Base-by-base conservation (phyloP, 805 yeast species). In the Hanseniaspora meyeri region DNA sequence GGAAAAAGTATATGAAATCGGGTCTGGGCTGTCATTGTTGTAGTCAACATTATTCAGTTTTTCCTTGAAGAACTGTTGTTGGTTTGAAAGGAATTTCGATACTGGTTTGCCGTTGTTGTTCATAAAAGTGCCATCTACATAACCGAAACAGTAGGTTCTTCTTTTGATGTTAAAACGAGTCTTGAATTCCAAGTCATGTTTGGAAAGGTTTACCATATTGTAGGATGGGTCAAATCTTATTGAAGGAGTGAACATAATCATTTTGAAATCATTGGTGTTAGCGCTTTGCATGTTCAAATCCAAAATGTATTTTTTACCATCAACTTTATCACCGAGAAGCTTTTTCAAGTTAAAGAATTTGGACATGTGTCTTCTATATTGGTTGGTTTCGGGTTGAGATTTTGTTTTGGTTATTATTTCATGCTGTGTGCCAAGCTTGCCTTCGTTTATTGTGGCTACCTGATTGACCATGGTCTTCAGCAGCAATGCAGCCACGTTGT, bases 401-500 rank as follows among this genome's bases (percentile, higher is more conserved):
- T n/a, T 45, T 8, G 24, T 31, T 45, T 20, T 29, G 8, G 16
- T 12, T 14, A 42, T 12, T 12, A 42, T 29, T 14, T 4, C n/a
- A 24, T 42, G 45, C 5, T 24, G 31, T 0, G 31, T 20, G 11
- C n/a, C 27, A 6, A 27, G 17, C 16, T 42, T 24, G 7, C 16
- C 12, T 42, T 20, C 17, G 5, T 12, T 14, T 4, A 42, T 5
- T 11, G 31, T 34, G 8, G 27, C 37, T 8, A 53, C 1, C n/a
- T 45, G 47, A 17, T 39, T 24, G 19, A 27, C 32, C 50, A 53
- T 53, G 4, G 24, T 38, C 4, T 31, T 45, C 5, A 53, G 3
- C 16, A 53, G 11, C 5, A 46, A 14, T n/a, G 40, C 37, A 9
- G 52, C 57, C 5, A 38, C 51, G 29, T 54, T 54, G 31, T 54